Percentiles rank a stretch among this genome's conserved stretches.
Evolutionary conservation across 345 rosid species (phyloP).

Genomic region (Aurinia saxatilis): DNA sequence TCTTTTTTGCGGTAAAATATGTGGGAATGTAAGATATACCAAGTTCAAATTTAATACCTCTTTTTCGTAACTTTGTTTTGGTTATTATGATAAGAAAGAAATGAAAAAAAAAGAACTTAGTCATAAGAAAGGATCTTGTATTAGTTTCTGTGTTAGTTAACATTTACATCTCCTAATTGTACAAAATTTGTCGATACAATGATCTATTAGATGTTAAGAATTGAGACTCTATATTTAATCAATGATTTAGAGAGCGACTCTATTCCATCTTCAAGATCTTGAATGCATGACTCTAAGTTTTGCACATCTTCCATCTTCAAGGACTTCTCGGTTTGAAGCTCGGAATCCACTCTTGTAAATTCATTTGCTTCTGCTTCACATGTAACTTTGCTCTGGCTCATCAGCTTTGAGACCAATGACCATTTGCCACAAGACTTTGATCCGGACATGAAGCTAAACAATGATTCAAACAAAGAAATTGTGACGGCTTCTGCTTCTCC

Average conservation of each 20-base stretch:
- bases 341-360: conserved; percentile 24
- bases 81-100: too few relatives aligned
- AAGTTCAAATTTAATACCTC: too few relatives aligned
- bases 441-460: not conserved
- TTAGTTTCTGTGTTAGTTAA: not conserved
- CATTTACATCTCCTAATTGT: not conserved
- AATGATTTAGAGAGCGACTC: conserved; percentile 29
- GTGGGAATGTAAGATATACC: too few relatives aligned
- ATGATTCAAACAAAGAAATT: not conserved
- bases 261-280: conserved; percentile 38
- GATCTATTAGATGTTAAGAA: conserved; percentile 32
- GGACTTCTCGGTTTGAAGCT: conserved; percentile 16
- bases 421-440: conserved; percentile 3
- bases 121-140: not conserved
- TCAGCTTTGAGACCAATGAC: conserved; percentile 36
- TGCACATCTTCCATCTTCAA: conserved; percentile 11
- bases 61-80: too few relatives aligned
- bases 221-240: conserved; percentile 36
- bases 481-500: not conserved
- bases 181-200: conserved; percentile 20
- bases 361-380: conserved; percentile 28
- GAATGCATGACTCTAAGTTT: conserved; percentile 28
- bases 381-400: conserved; percentile 22
- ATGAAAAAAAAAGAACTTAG: not conserved
- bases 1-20: too few relatives aligned